phyloP scores from a whole-genome alignment of 345 rosid genomes.

The Salix arbutifolia region DNA sequence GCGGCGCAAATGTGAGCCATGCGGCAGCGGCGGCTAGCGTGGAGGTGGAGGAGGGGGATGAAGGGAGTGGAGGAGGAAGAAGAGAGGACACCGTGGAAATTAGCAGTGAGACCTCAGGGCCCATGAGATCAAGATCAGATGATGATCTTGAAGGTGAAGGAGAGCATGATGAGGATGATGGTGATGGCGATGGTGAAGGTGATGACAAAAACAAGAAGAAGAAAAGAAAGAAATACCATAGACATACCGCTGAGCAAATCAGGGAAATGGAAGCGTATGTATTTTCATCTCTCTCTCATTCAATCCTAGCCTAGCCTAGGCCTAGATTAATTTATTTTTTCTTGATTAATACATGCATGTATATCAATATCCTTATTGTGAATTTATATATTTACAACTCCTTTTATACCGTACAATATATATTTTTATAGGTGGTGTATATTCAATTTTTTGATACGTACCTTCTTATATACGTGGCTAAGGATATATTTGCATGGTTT shows the following conservation, averaged over 20 bases:
- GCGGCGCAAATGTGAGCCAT: constrained; percentile 42
- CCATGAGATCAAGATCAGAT: constrained; percentile 77
- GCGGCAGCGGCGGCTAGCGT: constrained; percentile 35
- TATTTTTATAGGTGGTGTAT: too few species aligned
- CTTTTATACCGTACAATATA: too few species aligned
- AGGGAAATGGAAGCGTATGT: constrained; percentile 96
- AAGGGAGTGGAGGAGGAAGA: constrained; percentile 53
- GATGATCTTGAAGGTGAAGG: constrained; percentile 66
- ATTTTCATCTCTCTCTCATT: background rate
- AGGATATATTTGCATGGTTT: background rate
- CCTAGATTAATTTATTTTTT: background rate
- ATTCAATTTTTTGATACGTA: background rate
- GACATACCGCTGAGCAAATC: constrained; percentile 94
- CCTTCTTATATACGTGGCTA: background rate
- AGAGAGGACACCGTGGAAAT: constrained; percentile 75
- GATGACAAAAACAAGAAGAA: constrained; percentile 60
- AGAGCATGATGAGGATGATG: constrained; percentile 50
- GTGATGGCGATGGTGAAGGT: constrained; percentile 32
- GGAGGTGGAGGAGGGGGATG: constrained; percentile 76
- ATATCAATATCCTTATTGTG: background rate
- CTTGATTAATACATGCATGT: background rate
- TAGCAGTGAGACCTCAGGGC: constrained; percentile 92
- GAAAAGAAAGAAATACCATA: constrained; percentile 93
- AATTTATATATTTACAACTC: background rate
- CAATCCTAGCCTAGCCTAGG: background rate